phyloP scores from a whole-genome alignment of 2,329 filamentous ascomycete genomes.

The Scorias spongiosa region DNA sequence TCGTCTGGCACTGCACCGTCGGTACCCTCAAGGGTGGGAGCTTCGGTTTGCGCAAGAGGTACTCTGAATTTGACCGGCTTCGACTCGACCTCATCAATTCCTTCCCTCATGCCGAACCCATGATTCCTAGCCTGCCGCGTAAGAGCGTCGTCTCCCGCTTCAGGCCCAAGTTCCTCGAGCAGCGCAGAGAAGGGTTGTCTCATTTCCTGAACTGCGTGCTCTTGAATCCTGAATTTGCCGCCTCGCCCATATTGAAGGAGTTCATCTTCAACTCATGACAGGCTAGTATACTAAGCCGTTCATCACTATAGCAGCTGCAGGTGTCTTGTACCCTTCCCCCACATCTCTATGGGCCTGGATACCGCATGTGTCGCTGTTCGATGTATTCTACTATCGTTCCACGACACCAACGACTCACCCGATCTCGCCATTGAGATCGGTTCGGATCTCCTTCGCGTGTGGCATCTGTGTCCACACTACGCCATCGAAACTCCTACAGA shows the following conservation, averaged over 20 bases:
- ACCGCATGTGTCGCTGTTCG: no score
- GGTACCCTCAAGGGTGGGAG: slow-evolving; percentile 56
- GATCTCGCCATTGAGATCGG: no score
- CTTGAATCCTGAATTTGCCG: slow-evolving; percentile 84
- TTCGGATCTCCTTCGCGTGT: no score
- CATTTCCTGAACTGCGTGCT: slow-evolving; percentile 92
- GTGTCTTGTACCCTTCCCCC: no score
- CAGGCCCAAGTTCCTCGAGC: slow-evolving; percentile 69
- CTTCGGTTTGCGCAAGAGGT: slow-evolving; percentile 39
- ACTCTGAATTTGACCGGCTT: slow-evolving; percentile 86
- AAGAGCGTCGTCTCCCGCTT: slow-evolving; percentile 80
- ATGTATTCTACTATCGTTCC: no score
- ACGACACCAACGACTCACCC: no score
- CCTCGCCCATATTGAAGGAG: slow-evolving; percentile 78
- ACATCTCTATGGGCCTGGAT: no score
- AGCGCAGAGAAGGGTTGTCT: slow-evolving; percentile 63
- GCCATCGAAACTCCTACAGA: no score
- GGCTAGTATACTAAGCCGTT: not conserved
- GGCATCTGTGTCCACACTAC: no score
- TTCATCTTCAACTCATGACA: slow-evolving; percentile 50
- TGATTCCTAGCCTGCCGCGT: slow-evolving; percentile 78
- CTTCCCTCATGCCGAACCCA: slow-evolving; percentile 69
- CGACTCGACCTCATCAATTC: slow-evolving; percentile 57
- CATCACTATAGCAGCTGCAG: slow-evolving; percentile 22
- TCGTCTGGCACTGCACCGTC: slow-evolving; percentile 84